phyloP scores from a whole-genome alignment of 108 stramenopile species.

The Cyclotella distinguenda region DNA sequence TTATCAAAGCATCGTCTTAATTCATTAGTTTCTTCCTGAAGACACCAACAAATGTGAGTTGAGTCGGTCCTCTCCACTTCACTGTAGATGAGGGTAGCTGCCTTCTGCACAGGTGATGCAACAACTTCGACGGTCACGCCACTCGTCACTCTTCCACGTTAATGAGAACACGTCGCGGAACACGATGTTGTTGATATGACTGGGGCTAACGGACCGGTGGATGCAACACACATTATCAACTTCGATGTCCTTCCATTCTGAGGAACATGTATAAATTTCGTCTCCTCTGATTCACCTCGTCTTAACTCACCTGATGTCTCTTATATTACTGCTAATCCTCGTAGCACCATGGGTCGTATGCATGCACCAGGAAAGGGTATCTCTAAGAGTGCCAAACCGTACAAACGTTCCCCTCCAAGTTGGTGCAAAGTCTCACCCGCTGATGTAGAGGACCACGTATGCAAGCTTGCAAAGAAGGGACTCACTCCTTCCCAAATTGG shows the following conservation, averaged over 20 bases:
- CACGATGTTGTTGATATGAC: no score
- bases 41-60: slow-evolving; percentile 75
- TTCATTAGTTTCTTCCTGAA: no score
- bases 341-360: slow-evolving; percentile 86
- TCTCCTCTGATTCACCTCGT: no score
- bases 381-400: slow-evolving; percentile 96
- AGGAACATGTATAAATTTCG: no score
- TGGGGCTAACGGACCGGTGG: neutral
- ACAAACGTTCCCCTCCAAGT: slow-evolving; percentile 98
- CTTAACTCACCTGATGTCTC: no score
- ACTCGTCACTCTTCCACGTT: neutral
- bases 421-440: slow-evolving; percentile 94
- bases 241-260: no score
- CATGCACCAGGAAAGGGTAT: slow-evolving; percentile 99
- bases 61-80: slow-evolving; percentile 61
- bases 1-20: no score
- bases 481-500: slow-evolving; percentile 99
- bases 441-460: slow-evolving; percentile 96
- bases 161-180: neutral
- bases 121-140: slow-evolving; percentile 1
- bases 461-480: slow-evolving; percentile 99
- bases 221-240: no score
- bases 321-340: no score
- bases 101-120: slow-evolving; percentile 70
- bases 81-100: slow-evolving; percentile 59